Evolutionary conservation across 1,284 basidiomycete species (phyloP), one percentile per base, ranked within the genome.

Genomic region (Xerocomus amazonicus): DNA sequence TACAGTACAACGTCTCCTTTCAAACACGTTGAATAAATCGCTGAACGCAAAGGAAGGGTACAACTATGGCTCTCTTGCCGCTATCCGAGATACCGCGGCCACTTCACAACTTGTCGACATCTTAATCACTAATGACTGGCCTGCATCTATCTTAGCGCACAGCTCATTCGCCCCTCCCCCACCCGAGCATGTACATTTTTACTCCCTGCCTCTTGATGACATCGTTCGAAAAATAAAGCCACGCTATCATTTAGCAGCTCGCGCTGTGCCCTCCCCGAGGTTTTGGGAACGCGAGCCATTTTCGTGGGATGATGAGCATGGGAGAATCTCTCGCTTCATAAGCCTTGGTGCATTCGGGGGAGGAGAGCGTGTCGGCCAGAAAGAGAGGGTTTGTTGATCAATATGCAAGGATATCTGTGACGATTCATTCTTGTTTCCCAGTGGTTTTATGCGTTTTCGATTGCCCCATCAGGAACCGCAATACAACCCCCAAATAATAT

Each of bases 221-320:
- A 65, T 90, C 0, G 73, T 91, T 13, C 73, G 75, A 36, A 76
- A 76, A 53, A 77, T 76, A 41, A 85, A 84, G 57, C 88, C 90
- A 1, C 77, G 85, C 42, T 93, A 93, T 67, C 86, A 92, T 61
- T 89, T 93, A 61, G 75, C 83, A 14, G 83, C 78, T 55, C 78
- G 79, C 41, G 80, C 71, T 47, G 82, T 75, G 33, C 69, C 65
- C 29, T 78, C 76, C 13, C 76, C 83, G 1, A 75, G 75, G 53
- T 97, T 94, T 67, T 97, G 93, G 92, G 94, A 97, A 66, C 74
- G 93, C 47, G 92, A 96, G 57, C 93, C 94, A 3, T 94, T 84
- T 63, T 69, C 80, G 6, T 97, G 93, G 93, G 78, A 82, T 31
- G 84, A 84, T 32, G 81, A 84, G 48, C 71, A 73, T 16, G 83